phyloP scores from a whole-genome alignment of 2,329 filamentous ascomycete species.

The Capronia americana region DNA sequence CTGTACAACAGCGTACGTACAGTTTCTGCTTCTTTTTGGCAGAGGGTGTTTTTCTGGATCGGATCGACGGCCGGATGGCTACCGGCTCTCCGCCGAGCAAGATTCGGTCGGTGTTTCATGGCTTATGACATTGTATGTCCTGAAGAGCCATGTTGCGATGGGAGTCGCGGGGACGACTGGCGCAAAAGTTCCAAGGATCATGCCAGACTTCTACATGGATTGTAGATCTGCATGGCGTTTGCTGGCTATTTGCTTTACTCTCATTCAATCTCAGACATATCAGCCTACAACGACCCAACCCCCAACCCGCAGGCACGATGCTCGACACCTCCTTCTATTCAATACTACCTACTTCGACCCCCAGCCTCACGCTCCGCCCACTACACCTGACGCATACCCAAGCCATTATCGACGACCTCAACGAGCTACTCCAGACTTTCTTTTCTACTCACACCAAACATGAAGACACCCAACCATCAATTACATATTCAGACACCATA shows the following conservation, averaged over 20 bases:
- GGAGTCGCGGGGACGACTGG: conserved; percentile 17
- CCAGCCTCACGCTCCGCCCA: conserved; percentile 13
- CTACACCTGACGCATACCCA: conserved; percentile 8
- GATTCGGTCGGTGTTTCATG: conserved; percentile 14
- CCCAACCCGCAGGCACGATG: background rate
- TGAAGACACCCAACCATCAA: background rate
- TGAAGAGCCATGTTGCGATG: conserved; percentile 23
- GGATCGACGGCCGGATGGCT: conserved; percentile 15
- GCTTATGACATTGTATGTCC: conserved; percentile 31
- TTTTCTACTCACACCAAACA: background rate
- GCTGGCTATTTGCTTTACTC: conserved; percentile 24
- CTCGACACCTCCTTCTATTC: conserved; percentile 4
- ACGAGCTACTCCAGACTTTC: background rate
- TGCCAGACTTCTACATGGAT: conserved; percentile 23
- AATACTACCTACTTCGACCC: conserved; percentile 13
- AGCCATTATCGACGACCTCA: background rate
- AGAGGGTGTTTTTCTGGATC: conserved; percentile 33
- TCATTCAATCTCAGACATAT: conserved; percentile 17
- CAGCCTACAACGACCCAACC: conserved; percentile 19
- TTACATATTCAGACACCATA: background rate
- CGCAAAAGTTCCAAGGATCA: conserved; percentile 25
- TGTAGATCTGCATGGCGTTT: conserved; percentile 36
- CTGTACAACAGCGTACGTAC: conserved; percentile 36
- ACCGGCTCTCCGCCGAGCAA: background rate
- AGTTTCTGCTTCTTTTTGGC: conserved; percentile 28